Percentiles rank a stretch among this genome's conserved stretches.
Conservation (phyloP, 192 early-diverging fungal genomes). For the Podila epicladia region DNA sequence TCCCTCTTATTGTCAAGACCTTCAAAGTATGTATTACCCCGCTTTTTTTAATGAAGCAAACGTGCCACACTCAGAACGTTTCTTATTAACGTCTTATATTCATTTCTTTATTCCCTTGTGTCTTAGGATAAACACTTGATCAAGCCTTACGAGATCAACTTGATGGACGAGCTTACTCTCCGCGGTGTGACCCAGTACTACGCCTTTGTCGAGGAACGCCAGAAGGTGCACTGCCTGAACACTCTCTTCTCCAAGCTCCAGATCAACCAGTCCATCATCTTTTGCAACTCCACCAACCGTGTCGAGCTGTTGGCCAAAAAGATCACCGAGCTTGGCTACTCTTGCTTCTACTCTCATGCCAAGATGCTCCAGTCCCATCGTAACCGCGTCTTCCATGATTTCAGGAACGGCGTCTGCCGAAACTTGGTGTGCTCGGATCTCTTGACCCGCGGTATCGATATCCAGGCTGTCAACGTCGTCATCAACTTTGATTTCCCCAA, state of each 20-base stretch:
- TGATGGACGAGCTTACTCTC: constrained; percentile 99
- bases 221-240: constrained; percentile 97
- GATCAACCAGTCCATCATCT: constrained; percentile 99
- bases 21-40: constrained; percentile 73
- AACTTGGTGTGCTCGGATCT: constrained; percentile 99
- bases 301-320: constrained; percentile 99
- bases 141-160: constrained; percentile 98
- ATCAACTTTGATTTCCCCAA: constrained; percentile 99
- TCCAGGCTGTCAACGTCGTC: constrained; percentile 99
- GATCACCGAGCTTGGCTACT: constrained; percentile 99
- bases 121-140: constrained; percentile 86
- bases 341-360: constrained; percentile 99
- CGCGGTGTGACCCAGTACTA: constrained; percentile 99
- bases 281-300: constrained; percentile 99
- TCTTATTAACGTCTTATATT: not conserved
- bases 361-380: constrained; percentile 98
- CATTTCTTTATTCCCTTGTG: not conserved
- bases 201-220: constrained; percentile 98
- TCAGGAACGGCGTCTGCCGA: constrained; percentile 96
- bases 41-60: not conserved
- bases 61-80: not conserved
- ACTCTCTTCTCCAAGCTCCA: constrained; percentile 98
- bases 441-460: constrained; percentile 98
- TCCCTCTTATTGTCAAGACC: constrained; percentile 96
- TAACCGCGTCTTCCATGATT: constrained; percentile 99